These are phyloP conservation scores for Kodamaea fungicola DNA, from an alignment of 1,139 yeast species.

Conservation along the genomic window DNA sequence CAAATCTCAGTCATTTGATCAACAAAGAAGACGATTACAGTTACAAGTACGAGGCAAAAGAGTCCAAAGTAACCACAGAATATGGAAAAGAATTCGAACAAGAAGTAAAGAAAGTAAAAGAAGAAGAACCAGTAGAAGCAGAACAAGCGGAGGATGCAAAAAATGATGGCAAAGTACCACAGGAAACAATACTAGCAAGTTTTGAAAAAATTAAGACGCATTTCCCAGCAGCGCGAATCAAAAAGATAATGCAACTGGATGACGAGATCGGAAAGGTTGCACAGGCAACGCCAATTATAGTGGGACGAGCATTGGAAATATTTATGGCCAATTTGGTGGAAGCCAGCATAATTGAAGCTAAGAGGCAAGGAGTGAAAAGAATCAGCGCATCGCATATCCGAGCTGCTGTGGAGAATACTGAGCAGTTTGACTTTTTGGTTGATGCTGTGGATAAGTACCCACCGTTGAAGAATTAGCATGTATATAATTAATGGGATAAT, in stretches of 20 bases:
- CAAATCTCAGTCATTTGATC: conserved; percentile 17
- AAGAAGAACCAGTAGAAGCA: conserved; percentile 2
- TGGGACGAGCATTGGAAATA: conserved; percentile 89
- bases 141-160: conserved; percentile 1
- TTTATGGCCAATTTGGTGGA: conserved; percentile 89
- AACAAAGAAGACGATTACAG: conserved; percentile 18
- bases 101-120: conserved; percentile 3
- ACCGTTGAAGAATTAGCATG: conserved; percentile 27
- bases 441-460: conserved; percentile 67
- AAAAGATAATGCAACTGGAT: conserved; percentile 95
- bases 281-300: conserved; percentile 96
- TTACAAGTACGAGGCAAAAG: conserved; percentile 10
- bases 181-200: conserved; percentile 28
- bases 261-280: conserved; percentile 99
- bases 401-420: conserved; percentile 79
- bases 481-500: not conserved
- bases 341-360: conserved; percentile 77
- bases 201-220: conserved; percentile 76
- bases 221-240: conserved; percentile 95
- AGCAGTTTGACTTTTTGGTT: conserved; percentile 86
- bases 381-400: conserved; percentile 82
- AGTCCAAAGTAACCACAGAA: conserved; percentile 1
- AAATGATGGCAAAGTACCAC: conserved; percentile 15
- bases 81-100: conserved; percentile 6
- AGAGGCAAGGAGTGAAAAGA: conserved; percentile 70